Evolutionary conservation across 768 basidiomycete species (phyloP).

Genomic region (Pleurotus djamor): DNA sequence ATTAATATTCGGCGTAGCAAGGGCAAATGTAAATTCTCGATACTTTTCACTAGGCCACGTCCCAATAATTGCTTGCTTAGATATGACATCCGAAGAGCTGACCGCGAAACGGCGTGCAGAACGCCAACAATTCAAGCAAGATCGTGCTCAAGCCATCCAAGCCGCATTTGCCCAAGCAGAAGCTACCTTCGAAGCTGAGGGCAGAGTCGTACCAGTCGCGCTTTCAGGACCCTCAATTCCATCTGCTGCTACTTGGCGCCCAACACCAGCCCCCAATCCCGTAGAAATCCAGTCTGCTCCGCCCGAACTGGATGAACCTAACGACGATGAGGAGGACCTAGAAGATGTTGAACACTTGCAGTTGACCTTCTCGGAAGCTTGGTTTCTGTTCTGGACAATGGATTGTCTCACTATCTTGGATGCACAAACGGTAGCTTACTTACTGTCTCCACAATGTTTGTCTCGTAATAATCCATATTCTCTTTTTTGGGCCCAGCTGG

Average conservation of each 20-base stretch:
- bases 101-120: slow-evolving; percentile 86
- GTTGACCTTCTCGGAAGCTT: slow-evolving; percentile 85
- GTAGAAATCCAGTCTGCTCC: slow-evolving; percentile 15
- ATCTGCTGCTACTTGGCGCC: slow-evolving; percentile 81
- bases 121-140: slow-evolving; percentile 89
- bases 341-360: slow-evolving; percentile 90
- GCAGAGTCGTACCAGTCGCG: slow-evolving; percentile 58
- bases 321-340: slow-evolving; percentile 40
- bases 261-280: slow-evolving; percentile 19
- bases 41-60: not conserved
- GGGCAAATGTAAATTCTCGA: slow-evolving; percentile 51
- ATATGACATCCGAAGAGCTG: slow-evolving; percentile 86
- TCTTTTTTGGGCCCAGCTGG: slow-evolving; percentile 32
- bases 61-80: slow-evolving; percentile 27
- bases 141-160: slow-evolving; percentile 87
- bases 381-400: slow-evolving; percentile 82
- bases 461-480: slow-evolving; percentile 5
- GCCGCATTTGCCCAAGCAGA: slow-evolving; percentile 80
- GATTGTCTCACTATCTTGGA: slow-evolving; percentile 77
- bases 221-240: slow-evolving; percentile 66
- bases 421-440: slow-evolving; percentile 54
- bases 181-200: slow-evolving; percentile 65
- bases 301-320: slow-evolving; percentile 30
- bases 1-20: slow-evolving; percentile 60
- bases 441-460: not conserved